phyloP scores from a whole-genome alignment of 2,329 filamentous ascomycete genomes.

The Aspergillus niger region DNA sequence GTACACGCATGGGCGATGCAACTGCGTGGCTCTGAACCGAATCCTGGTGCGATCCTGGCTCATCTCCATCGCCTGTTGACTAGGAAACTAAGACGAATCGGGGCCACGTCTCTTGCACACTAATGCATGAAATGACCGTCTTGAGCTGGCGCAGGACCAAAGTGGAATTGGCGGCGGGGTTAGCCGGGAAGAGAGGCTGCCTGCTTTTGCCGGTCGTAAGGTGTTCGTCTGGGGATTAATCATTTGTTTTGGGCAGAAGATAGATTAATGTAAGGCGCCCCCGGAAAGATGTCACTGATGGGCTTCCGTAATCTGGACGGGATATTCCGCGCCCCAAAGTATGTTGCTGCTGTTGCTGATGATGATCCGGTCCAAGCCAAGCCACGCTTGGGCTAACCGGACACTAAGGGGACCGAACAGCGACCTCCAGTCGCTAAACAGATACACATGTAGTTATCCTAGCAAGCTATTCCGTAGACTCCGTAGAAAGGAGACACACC shows the following conservation, averaged over 20 bases:
- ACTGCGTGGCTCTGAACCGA: neutral
- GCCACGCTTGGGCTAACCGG: neutral
- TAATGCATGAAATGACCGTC: conserved; percentile 23
- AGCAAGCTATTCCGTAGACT: no score
- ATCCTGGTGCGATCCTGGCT: conserved; percentile 5
- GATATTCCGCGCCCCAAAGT: neutral
- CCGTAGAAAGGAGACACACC: no score
- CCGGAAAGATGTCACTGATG: neutral
- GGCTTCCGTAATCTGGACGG: neutral
- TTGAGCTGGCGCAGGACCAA: neutral
- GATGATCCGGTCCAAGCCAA: neutral
- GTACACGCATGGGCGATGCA: neutral
- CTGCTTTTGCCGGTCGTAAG: neutral
- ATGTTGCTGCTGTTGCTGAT: no score
- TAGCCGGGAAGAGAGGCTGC: neutral
- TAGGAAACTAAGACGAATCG: conserved; percentile 12
- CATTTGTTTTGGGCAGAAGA: no score
- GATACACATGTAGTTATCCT: neutral
- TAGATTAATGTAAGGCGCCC: neutral
- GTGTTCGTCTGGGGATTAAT: neutral
- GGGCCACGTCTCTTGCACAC: conserved; percentile 3
- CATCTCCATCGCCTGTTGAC: neutral
- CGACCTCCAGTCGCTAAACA: no score
- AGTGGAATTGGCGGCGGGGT: neutral
- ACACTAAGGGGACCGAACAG: neutral